Percentiles rank a stretch among this genome's conserved stretches.
These are phyloP conservation scores for Tuber calosporum DNA, from an alignment of 495 filamentous ascomycete species.

Conservation along the genomic window DNA sequence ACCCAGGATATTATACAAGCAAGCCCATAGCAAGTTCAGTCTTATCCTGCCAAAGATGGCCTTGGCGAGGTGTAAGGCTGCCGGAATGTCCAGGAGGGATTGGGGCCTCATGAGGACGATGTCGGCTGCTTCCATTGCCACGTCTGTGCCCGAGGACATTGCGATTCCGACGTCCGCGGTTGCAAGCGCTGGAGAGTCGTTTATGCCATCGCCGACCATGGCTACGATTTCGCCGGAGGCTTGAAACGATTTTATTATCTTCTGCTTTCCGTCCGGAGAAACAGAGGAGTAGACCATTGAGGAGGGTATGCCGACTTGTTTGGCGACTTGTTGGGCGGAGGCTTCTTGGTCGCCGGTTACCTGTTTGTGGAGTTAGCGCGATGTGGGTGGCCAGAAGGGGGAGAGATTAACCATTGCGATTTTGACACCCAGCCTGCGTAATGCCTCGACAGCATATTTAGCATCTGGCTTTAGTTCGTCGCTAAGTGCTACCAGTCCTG, in stretches of 20 bases:
- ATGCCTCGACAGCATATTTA: conserved; percentile 70
- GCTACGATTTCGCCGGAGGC: conserved; percentile 66
- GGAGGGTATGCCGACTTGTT: conserved; percentile 68
- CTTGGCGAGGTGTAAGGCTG: conserved; percentile 70
- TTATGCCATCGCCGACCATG: conserved; percentile 99
- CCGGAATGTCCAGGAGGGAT: conserved; percentile 84
- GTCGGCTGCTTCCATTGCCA: conserved; percentile 95
- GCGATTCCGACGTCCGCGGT: conserved; percentile 90
- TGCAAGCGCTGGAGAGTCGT: conserved; percentile 92
- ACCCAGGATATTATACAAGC: conserved; percentile 83
- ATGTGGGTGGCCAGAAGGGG: conserved; percentile 3
- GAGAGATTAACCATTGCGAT: conserved; percentile 55
- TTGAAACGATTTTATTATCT: conserved; percentile 72
- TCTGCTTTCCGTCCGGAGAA: conserved; percentile 79
- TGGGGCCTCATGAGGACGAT: conserved; percentile 91
- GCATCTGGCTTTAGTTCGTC: conserved; percentile 88
- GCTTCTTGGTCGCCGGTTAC: conserved; percentile 86
- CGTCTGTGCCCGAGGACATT: conserved; percentile 85
- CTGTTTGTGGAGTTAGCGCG: conserved; percentile 15
- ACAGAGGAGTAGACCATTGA: conserved; percentile 72
- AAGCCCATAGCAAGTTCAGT: conserved; percentile 85
- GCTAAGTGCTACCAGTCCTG: conserved; percentile 72
- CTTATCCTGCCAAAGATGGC: conserved; percentile 90
- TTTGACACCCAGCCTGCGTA: conserved; percentile 74
- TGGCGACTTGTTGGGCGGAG: conserved; percentile 74